Evolutionary conservation across 257 asterid species (phyloP).

Genomic region (Avicennia marina): DNA sequence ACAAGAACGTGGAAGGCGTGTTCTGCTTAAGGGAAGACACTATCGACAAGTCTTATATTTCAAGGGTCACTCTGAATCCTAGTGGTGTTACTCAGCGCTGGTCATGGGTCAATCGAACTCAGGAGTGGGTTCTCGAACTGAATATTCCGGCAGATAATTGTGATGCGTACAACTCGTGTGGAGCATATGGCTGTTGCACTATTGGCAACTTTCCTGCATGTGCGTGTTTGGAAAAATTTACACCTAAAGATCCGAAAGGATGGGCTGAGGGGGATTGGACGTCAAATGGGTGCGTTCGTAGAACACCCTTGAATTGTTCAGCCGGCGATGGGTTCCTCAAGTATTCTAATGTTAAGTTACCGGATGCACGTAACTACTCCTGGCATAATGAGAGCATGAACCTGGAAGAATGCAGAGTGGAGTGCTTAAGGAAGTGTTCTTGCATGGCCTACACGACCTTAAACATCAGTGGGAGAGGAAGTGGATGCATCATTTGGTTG

Average conservation of each 20-base stretch:
- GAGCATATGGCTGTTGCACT: slow-evolving; percentile 32
- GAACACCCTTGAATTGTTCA: slow-evolving; percentile 17
- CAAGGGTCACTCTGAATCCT: slow-evolving; percentile 6
- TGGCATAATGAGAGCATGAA: slow-evolving; percentile 20
- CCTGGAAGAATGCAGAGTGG: slow-evolving; percentile 28
- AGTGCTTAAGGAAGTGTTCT: slow-evolving; percentile 33
- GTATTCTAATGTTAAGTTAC: slow-evolving; percentile 28
- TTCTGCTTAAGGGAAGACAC: slow-evolving; percentile 3
- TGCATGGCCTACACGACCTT: slow-evolving; percentile 37
- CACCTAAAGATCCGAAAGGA: slow-evolving; percentile 9
- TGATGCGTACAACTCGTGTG: slow-evolving; percentile 36
- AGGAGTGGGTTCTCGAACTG: slow-evolving; percentile 24
- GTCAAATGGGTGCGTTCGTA: slow-evolving; percentile 19
- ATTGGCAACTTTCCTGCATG: slow-evolving; percentile 23
- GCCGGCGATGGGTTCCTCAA: slow-evolving; percentile 21
- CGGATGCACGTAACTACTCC: slow-evolving; percentile 24
- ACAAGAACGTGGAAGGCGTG: slow-evolving; percentile 10
- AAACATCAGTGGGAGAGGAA: slow-evolving; percentile 17
- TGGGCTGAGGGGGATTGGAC: slow-evolving; percentile 22
- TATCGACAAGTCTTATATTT: neutral
- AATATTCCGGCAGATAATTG: slow-evolving; percentile 26
- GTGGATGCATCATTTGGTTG: slow-evolving; percentile 49
- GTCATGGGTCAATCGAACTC: slow-evolving; percentile 25
- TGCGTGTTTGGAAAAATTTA: slow-evolving; percentile 32
- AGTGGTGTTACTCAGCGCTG: slow-evolving; percentile 14